Evolutionary conservation across 805 yeast genomes (phyloP).

Genomic region (Jamesozyma spencerorum): DNA sequence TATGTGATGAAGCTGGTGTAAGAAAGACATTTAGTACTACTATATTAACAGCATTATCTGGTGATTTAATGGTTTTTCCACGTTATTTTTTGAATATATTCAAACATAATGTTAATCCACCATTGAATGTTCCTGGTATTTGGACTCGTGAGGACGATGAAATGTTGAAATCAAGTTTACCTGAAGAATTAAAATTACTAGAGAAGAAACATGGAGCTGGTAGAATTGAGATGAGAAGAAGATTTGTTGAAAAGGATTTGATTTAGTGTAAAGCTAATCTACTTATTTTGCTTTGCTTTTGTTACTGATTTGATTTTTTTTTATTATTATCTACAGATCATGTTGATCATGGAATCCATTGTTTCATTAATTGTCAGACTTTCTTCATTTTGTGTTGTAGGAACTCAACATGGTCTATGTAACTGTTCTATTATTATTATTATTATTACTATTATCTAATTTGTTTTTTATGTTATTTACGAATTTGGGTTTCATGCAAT

Average conservation of each 20-base stretch:
- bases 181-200: constrained; percentile 29
- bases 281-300: not conserved
- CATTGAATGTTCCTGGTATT: constrained; percentile 35
- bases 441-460: no score
- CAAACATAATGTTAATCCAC: constrained; percentile 35
- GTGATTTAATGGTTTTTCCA: constrained; percentile 36
- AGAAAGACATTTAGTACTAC: constrained; percentile 35
- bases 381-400: no score
- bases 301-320: no score
- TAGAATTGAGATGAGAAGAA: constrained; percentile 35
- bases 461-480: no score
- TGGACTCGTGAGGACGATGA: constrained; percentile 40
- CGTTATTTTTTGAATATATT: constrained; percentile 35
- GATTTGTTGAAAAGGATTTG: constrained; percentile 32
- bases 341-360: no score
- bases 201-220: constrained; percentile 34
- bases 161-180: constrained; percentile 27
- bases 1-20: constrained; percentile 36
- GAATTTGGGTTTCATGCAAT: no score
- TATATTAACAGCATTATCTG: constrained; percentile 36
- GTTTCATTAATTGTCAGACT: no score
- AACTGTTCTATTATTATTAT: not conserved
- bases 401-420: not conserved
- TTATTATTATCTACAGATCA: no score
- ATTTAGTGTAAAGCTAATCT: constrained; percentile 7